Conservation (phyloP, 1,139 yeast species). For the Protomyces lactucae-debilis region DNA sequence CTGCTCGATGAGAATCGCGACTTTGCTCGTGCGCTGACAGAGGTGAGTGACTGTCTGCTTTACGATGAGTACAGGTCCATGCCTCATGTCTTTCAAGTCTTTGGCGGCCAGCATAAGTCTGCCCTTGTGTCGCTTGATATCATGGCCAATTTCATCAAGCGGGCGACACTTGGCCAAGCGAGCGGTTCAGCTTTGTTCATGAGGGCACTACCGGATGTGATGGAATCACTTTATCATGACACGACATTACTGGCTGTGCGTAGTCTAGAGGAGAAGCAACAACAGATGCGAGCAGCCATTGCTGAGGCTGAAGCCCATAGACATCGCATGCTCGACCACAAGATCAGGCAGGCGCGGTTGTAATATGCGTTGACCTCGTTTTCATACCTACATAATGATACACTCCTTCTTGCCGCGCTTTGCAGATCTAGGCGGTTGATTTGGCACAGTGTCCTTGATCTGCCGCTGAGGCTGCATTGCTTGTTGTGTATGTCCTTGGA, state of each 20-base stretch:
- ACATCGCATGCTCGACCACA: neutral
- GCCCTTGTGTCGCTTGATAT: neutral
- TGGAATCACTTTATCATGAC: neutral
- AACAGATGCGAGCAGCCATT: neutral
- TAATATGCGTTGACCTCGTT: neutral
- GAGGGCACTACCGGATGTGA: neutral
- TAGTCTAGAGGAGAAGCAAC: neutral
- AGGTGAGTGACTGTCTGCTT: conserved; percentile 6
- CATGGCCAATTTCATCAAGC: conserved; percentile 13
- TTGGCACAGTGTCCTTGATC: too few relatives aligned
- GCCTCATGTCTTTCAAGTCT: conserved; percentile 26
- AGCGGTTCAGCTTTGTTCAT: neutral
- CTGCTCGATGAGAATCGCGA: conserved; percentile 22
- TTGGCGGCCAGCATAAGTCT: neutral
- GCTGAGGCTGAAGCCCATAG: neutral
- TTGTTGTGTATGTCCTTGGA: neutral
- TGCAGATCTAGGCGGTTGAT: neutral
- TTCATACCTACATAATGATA: neutral
- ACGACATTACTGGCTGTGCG: neutral
- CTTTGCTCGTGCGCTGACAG: conserved; percentile 17
- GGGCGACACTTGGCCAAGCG: neutral
- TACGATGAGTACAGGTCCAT: conserved; percentile 19
- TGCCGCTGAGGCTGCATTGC: neutral
- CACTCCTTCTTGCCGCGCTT: neutral
- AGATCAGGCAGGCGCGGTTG: neutral